These are phyloP conservation scores for Gamarada debralockiae DNA, from an alignment of 495 filamentous ascomycete species.

Conservation along the genomic window DNA sequence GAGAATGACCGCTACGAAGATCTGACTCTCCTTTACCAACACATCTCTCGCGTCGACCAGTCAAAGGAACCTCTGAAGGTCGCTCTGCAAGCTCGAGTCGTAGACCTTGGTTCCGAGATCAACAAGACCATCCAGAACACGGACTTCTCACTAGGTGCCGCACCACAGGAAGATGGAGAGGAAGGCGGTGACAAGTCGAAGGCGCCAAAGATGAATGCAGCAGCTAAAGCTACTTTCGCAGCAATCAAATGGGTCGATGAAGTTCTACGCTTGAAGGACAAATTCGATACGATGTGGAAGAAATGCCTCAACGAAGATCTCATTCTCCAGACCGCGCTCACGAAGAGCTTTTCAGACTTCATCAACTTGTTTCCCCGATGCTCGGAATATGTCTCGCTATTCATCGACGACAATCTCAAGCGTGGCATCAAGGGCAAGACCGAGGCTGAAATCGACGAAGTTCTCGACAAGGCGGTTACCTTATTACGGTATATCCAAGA, in stretches of 20 bases:
- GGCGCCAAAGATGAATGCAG: slow-evolving; percentile 38
- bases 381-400: slow-evolving; percentile 91
- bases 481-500: slow-evolving; percentile 83
- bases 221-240: slow-evolving; percentile 61
- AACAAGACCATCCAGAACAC: slow-evolving; percentile 55
- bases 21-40: slow-evolving; percentile 69
- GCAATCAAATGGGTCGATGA: slow-evolving; percentile 97
- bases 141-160: slow-evolving; percentile 19
- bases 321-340: slow-evolving; percentile 72
- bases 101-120: slow-evolving; percentile 76
- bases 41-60: slow-evolving; percentile 73
- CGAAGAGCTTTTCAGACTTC: slow-evolving; percentile 81
- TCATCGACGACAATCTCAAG: slow-evolving; percentile 95
- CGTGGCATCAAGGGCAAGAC: slow-evolving; percentile 91
- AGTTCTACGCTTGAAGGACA: slow-evolving; percentile 78
- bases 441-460: slow-evolving; percentile 78
- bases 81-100: slow-evolving; percentile 67
- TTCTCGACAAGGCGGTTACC: slow-evolving; percentile 87
- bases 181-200: slow-evolving; percentile 44
- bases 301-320: slow-evolving; percentile 70
- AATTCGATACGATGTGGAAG: slow-evolving; percentile 77
- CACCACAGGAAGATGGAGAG: slow-evolving; percentile 24
- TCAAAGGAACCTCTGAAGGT: slow-evolving; percentile 67
- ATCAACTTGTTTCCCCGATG: slow-evolving; percentile 81
- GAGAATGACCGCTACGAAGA: slow-evolving; percentile 81